Percentiles rank a stretch among this genome's conserved stretches.
phyloP scores from a whole-genome alignment of 371 early-diverging fungal genomes.

The Circinella minor region DNA sequence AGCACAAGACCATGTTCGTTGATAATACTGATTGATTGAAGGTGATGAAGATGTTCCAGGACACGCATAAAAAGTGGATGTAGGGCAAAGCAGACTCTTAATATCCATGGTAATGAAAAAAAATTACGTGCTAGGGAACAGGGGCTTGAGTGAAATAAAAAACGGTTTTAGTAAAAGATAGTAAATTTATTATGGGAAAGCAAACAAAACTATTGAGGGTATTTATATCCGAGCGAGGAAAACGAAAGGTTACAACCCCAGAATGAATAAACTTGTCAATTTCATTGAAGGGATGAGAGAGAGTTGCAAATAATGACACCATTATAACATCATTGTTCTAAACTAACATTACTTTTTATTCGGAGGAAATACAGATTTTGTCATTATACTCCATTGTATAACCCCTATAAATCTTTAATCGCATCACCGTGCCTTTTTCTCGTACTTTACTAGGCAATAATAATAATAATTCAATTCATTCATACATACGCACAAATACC shows the following conservation, averaged over 20 bases:
- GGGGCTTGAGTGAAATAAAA: too few species aligned
- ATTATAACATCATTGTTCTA: conserved; percentile 16
- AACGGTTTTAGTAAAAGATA: background rate
- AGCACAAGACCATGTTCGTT: conserved; percentile 19
- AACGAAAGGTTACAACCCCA: background rate
- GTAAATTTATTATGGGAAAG: background rate
- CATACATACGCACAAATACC: background rate
- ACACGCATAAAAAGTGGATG: conserved; percentile 3
- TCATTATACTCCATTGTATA: conserved; percentile 8
- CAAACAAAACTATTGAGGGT: conserved; percentile 2
- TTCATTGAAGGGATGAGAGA: background rate
- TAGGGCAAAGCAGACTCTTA: conserved; percentile 38
- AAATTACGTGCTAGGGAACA: conserved; percentile 3
- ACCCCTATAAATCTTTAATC: conserved; percentile 2
- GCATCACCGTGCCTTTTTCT: background rate
- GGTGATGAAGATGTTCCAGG: background rate
- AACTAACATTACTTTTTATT: background rate
- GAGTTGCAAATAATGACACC: conserved; percentile 11
- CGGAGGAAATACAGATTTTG: conserved; percentile 5
- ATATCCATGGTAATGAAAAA: conserved; percentile 35
- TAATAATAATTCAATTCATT: background rate
- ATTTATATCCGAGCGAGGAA: conserved; percentile 5
- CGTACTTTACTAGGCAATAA: background rate
- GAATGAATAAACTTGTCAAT: background rate
- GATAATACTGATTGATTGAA: conserved; percentile 8